Evolutionary conservation across 1,139 yeast genomes (phyloP).

Genomic region (Pneumocystis jirovecii): DNA sequence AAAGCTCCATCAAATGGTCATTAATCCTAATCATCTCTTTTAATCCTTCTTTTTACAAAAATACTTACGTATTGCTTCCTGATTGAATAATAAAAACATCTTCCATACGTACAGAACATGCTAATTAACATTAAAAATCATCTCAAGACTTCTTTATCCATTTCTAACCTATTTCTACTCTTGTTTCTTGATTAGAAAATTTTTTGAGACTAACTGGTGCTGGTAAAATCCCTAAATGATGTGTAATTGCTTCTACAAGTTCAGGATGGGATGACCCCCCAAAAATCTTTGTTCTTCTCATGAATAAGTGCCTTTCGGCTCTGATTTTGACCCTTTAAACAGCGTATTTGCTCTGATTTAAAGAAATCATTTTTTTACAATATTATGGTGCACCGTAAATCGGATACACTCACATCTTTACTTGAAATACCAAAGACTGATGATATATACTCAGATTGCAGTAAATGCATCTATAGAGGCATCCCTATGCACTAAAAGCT

Average conservation of each 20-base stretch:
- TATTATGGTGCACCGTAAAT: not conserved
- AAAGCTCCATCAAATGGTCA: conserved; percentile 91
- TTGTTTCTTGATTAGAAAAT: conserved; percentile 93
- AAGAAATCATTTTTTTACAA: not conserved
- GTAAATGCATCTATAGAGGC: no score
- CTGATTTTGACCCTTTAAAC: not conserved
- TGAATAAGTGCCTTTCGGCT: conserved; percentile 20
- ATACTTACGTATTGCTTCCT: conserved; percentile 32
- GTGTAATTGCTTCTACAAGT: conserved; percentile 78
- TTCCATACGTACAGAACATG: conserved; percentile 59
- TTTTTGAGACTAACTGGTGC: conserved; percentile 84
- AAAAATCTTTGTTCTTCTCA: conserved; percentile 95
- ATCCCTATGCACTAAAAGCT: no score
- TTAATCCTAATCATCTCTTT: conserved; percentile 44
- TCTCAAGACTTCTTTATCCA: no score
- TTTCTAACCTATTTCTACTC: conserved; percentile 79
- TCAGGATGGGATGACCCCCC: conserved; percentile 96
- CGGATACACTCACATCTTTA: no score
- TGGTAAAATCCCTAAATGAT: conserved; percentile 82
- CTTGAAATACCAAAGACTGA: no score
- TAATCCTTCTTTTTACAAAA: not conserved
- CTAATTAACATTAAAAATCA: not conserved
- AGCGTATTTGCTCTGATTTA: not conserved
- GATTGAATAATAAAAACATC: conserved; percentile 93
- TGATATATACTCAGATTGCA: no score